Evolutionary conservation across 73 alveolate species (phyloP), one percentile per base, ranked within the genome.

Genomic region (Uronychia binucleata): DNA sequence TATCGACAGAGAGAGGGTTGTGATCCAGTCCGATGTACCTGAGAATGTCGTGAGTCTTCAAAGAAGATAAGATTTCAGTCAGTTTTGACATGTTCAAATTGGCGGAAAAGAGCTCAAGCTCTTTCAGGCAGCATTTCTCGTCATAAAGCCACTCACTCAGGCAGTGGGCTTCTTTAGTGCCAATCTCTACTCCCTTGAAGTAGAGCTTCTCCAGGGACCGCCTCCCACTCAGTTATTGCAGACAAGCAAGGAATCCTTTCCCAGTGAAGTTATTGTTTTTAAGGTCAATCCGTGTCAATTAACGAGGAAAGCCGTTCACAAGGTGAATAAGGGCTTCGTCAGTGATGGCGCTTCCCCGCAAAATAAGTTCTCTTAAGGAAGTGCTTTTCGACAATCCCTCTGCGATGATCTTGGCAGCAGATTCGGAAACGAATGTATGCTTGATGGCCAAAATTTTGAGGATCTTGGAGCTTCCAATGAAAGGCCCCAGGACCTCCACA

Each of bases 31-130:
- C 81, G 8, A 75, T 5, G 81, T 26, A 75, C 30, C 30, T 75
- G 28, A 75, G 32, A 1, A 75, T 32, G 58, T 75, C 59, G 58
- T 75, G 81, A 75, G 81, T 75, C 19, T 46, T 46, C 5, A 46
- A 19, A 19, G 67, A 46, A 11, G 5, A 11, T 19, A 46, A 46
- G 19, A 46, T 46, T 46, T 19, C 67, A 11, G 67, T 11, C 19
- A 46, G 19, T 19, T 46, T 46, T 5, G 67, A 11, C 5, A 11
- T 5, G 19, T 46, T 46, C 5, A 46, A 19, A 46, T 46, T 19
- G 5, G 67, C 67, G 19, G 67, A 46, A 46, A 46, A 46, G 5
- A 46, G 5, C 19, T 46, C 67, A 46, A 46, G 19, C 19, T 46
- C 67, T 19, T 46, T 5, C 5, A 46, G 67, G 19, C 5, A 46